Conservation (phyloP, 2,329 filamentous ascomycete species). For the Remersonia thermophila region DNA sequence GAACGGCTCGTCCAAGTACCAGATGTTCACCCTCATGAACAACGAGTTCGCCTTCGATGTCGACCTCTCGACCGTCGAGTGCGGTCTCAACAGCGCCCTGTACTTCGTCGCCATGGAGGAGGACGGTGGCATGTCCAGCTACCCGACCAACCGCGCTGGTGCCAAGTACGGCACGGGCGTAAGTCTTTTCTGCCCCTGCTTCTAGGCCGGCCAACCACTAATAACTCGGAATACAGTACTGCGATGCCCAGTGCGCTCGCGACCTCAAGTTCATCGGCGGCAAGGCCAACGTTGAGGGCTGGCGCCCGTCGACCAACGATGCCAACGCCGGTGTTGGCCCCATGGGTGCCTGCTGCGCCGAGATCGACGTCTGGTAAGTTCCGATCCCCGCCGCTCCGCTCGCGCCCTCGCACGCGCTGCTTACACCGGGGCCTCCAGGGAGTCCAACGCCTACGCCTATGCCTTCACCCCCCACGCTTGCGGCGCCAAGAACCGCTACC, state of each 20-base stretch:
- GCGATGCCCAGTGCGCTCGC: conserved; percentile 34
- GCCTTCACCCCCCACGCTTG: conserved; percentile 49
- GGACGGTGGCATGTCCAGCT: conserved; percentile 36
- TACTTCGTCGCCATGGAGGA: conserved; percentile 46
- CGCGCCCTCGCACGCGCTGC: no score
- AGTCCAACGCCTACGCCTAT: conserved; percentile 45
- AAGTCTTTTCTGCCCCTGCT: conserved; percentile 2
- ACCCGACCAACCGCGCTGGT: conserved; percentile 31
- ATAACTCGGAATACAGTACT: no score
- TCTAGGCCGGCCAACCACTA: no score
- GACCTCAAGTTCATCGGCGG: conserved; percentile 39
- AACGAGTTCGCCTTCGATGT: conserved; percentile 56
- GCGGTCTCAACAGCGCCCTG: conserved; percentile 54
- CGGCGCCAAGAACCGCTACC: conserved; percentile 28
- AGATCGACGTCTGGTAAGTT: conserved; percentile 40
- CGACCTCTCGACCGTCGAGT: conserved; percentile 49
- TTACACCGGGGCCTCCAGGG: no score
- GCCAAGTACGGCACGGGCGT: conserved; percentile 43
- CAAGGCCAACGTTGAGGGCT: conserved; percentile 33
- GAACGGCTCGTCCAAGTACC: conserved; percentile 40
- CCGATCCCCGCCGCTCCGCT: no score
- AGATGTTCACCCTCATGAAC: conserved; percentile 47
- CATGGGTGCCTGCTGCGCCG: conserved; percentile 37
- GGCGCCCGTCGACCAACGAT: conserved; percentile 34
- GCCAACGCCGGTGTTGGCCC: conserved; percentile 33